A percentile compares a stretch with the other conserved stretches of the same genome.
Evolutionary conservation across 192 early-diverging fungal genomes (phyloP).

Genomic region (Helicostylum pulchrum): DNA sequence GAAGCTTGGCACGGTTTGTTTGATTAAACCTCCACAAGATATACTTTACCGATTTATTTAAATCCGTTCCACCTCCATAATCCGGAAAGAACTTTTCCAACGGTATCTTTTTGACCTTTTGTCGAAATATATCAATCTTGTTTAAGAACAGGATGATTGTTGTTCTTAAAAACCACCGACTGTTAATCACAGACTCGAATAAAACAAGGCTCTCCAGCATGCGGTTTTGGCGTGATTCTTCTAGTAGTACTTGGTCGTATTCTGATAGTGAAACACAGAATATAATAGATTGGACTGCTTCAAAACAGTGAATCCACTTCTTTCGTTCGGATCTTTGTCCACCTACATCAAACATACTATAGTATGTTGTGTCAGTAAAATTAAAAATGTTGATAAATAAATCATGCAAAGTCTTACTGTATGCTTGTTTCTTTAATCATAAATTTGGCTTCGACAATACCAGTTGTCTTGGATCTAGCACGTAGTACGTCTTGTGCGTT

Average conservation of each 20-base stretch:
- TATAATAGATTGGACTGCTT: constrained; percentile 75
- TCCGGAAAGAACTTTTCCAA: constrained; percentile 78
- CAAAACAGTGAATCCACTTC: constrained; percentile 79
- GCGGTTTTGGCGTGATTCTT: constrained; percentile 73
- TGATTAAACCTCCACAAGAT: constrained; percentile 88
- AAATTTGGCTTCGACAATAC: constrained; percentile 94
- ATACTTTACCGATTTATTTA: constrained; percentile 81
- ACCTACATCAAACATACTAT: constrained; percentile 73
- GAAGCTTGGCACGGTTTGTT: constrained; percentile 75
- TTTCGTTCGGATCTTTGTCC: constrained; percentile 69
- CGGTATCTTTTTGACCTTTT: constrained; percentile 68
- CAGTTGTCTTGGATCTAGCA: constrained; percentile 97
- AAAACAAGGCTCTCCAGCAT: constrained; percentile 81
- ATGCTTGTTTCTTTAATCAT: constrained; percentile 88
- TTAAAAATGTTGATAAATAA: constrained; percentile 24
- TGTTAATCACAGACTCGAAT: constrained; percentile 84
- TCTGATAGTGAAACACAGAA: constrained; percentile 85
- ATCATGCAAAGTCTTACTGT: constrained; percentile 56
- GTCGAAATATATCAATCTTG: constrained; percentile 80
- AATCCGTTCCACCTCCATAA: constrained; percentile 68
- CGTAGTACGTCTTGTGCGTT: constrained; percentile 90
- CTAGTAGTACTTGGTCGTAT: constrained; percentile 81
- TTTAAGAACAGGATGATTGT: constrained; percentile 84
- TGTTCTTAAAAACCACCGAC: constrained; percentile 78
- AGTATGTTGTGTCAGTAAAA: neutral